Base-by-base conservation (phyloP, 2,329 filamentous ascomycete species). In the Coniosporium uncinatum region DNA sequence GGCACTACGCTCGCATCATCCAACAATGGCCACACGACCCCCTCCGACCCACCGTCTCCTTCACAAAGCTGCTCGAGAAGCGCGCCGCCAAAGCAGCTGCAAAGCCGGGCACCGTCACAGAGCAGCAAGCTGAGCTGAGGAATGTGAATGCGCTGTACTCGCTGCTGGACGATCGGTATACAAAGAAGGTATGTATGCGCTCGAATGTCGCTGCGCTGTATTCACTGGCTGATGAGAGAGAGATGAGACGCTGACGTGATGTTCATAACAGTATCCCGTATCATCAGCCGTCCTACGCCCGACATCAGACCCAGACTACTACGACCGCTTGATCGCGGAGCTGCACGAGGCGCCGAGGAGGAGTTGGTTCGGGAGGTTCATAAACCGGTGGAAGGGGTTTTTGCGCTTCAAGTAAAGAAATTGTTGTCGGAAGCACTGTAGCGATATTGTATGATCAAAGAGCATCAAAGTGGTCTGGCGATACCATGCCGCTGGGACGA, bases 81-180 rank as follows among this genome's bases (percentile, higher is more conserved):
- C n/a, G n/a, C n/a, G n/a, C n/a, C n/a, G n/a, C n/a, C n/a, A n/a
- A n/a, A n/a, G n/a, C n/a, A n/a, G n/a, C n/a, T n/a, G n/a, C n/a
- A n/a, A n/a, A n/a, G n/a, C n/a, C n/a, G n/a, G n/a, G n/a, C n/a
- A n/a, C n/a, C n/a, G n/a, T n/a, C n/a, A n/a, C n/a, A n/a, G n/a
- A n/a, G n/a, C n/a, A n/a, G n/a, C n/a, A n/a, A 8, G 24, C 24
- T 20, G 71, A 75, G 46, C 51, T 64, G 22, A 56, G 57, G 22
- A 67, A 76, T 49, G 58, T 79, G 41, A 81, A 80, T 49, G 77
- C 76, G 4, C 67, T 82, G 2, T 78, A 76, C 46, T 70, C 74
- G 3, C 60, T 83, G n/a, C 61, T 83, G 3, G 76, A 80, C 48
- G 70, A 82, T 52, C 62, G 74, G 37, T 81, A 79, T 50, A 62